These are phyloP conservation scores for Aspergillus luchuensis DNA, from an alignment of 2,329 filamentous ascomycete genomes.

Conservation along the genomic window DNA sequence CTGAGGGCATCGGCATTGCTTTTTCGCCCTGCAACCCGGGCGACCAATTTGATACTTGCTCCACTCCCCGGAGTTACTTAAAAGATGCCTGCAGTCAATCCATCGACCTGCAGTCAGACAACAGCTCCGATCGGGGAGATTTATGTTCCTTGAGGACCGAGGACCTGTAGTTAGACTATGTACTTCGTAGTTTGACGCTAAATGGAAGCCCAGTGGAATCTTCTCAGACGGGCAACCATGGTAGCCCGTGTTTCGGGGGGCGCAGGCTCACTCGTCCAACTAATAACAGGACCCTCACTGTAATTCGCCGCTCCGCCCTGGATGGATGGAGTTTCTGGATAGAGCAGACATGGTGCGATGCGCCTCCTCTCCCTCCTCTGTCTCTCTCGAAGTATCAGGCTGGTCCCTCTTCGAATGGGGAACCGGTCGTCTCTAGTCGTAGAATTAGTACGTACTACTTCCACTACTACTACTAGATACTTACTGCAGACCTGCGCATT, in stretches of 20 bases:
- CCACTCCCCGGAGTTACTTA: too few relatives aligned
- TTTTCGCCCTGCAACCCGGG: background rate
- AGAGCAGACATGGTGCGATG: background rate
- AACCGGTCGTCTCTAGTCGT: too few relatives aligned
- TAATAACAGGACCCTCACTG: background rate
- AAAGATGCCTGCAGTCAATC: too few relatives aligned
- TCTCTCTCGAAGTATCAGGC: too few relatives aligned
- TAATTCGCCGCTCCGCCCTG: background rate
- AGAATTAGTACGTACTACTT: background rate
- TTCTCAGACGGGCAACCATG: background rate
- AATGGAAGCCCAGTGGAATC: constrained; percentile 2
- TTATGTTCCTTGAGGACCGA: background rate
- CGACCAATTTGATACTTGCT: too few relatives aligned
- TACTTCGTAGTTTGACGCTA: too few relatives aligned
- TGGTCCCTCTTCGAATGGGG: too few relatives aligned
- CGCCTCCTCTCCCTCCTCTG: too few relatives aligned
- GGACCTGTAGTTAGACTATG: too few relatives aligned
- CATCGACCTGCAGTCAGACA: background rate
- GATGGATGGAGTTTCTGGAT: background rate
- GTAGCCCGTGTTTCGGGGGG: background rate
- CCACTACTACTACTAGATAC: background rate
- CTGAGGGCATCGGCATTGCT: background rate
- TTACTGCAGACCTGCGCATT: background rate
- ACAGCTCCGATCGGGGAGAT: background rate
- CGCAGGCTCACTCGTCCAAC: background rate